Evolutionary conservation across 2,329 filamentous ascomycete genomes (phyloP).

Genomic region (Zasmidium angulare): DNA sequence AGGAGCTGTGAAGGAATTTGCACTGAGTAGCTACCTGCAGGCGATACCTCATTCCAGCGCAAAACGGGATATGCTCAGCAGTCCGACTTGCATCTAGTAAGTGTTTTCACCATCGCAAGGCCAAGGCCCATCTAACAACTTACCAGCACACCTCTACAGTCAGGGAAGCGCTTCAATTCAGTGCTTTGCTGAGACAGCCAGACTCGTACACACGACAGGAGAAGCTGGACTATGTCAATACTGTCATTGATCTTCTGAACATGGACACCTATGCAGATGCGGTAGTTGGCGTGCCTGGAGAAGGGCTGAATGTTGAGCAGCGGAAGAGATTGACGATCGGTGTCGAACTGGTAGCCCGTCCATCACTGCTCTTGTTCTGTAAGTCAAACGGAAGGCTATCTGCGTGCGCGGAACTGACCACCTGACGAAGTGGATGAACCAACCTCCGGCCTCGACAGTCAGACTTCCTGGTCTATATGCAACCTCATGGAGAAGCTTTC

Average conservation of each 20-base stretch:
- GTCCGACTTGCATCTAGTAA: constrained; percentile 75
- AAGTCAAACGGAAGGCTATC: constrained; percentile 70
- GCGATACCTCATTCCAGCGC: constrained; percentile 64
- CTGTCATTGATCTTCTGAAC: constrained; percentile 84
- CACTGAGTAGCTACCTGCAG: not conserved
- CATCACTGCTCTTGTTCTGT: constrained; percentile 67
- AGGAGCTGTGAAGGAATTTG: not conserved
- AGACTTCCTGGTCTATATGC: constrained; percentile 88
- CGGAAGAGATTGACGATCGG: constrained; percentile 83
- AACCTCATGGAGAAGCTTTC: constrained; percentile 69
- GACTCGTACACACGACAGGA: constrained; percentile 67
- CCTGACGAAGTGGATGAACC: constrained; percentile 73
- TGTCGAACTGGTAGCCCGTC: constrained; percentile 83
- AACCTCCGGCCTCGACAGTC: constrained; percentile 85
- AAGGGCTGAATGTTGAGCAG: constrained; percentile 71
- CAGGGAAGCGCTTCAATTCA: constrained; percentile 82
- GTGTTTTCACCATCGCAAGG: not conserved
- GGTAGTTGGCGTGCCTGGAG: constrained; percentile 82
- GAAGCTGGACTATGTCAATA: constrained; percentile 82
- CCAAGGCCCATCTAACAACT: not conserved
- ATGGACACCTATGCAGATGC: constrained; percentile 89
- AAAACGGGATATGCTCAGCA: constrained; percentile 91
- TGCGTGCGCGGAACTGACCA: constrained; percentile 52
- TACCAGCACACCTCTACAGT: constrained; percentile 69
- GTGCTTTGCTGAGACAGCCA: constrained; percentile 79